Percentiles rank a stretch among this genome's conserved stretches.
These are phyloP conservation scores for Scenedesmus sp. DNA, from an alignment of 163 green algal species.

Conservation along the genomic window DNA sequence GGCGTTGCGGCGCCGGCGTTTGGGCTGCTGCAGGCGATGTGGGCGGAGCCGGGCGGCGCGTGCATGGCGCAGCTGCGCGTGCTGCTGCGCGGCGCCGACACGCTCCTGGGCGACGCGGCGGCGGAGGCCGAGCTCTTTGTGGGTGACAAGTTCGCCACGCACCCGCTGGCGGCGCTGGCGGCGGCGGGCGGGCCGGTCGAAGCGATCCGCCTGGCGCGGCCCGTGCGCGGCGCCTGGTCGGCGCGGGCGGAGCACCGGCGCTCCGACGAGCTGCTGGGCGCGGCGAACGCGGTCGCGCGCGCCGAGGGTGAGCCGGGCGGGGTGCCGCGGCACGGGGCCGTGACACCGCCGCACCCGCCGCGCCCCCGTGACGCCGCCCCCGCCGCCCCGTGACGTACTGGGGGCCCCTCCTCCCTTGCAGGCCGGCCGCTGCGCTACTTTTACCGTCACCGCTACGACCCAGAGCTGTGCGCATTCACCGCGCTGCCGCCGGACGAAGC, in stretches of 20 bases:
- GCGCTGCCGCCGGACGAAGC: constrained; percentile 60
- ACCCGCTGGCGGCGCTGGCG: neutral
- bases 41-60: too few relatives aligned
- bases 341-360: too few relatives aligned
- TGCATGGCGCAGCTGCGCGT: constrained; percentile 82
- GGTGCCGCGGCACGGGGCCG: too few relatives aligned
- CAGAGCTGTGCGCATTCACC: constrained; percentile 87
- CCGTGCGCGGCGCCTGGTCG: too few relatives aligned
- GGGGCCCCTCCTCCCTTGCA: neutral
- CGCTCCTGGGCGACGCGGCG: constrained; percentile 89
- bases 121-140: constrained; percentile 88
- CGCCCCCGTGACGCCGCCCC: too few relatives aligned
- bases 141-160: constrained; percentile 45
- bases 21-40: too few relatives aligned
- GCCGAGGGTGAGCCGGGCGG: too few relatives aligned
- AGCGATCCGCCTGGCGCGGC: constrained; percentile 9
- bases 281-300: too few relatives aligned
- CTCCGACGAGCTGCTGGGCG: too few relatives aligned
- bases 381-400: too few relatives aligned
- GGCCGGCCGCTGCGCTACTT: constrained; percentile 64
- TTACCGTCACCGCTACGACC: constrained; percentile 83
- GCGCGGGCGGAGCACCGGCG: too few relatives aligned
- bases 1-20: too few relatives aligned
- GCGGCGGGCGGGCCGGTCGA: neutral
- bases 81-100: constrained; percentile 81